These are phyloP conservation scores for Aspergillus diversus DNA, from an alignment of 495 filamentous ascomycete species.

Conservation along the genomic window DNA sequence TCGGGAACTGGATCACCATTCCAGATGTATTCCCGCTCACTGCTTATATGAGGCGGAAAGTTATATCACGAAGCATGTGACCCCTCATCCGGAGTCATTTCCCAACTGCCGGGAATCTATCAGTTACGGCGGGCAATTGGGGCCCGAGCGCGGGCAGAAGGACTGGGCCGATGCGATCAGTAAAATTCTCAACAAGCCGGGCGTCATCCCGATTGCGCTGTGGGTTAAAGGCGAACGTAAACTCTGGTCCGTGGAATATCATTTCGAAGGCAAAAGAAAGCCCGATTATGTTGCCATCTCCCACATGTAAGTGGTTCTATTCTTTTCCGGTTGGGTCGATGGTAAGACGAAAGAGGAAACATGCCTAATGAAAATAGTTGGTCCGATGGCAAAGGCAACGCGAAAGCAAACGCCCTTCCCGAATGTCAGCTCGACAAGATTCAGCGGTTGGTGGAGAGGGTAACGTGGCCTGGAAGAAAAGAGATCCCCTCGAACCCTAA, in stretches of 20 bases:
- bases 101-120: neutral
- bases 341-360: neutral
- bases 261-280: constrained; percentile 1
- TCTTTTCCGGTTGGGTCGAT: too few relatives aligned
- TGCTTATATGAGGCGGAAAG: constrained; percentile 7
- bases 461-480: constrained; percentile 15
- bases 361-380: constrained; percentile 7
- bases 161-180: constrained; percentile 9
- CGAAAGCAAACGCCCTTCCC: constrained; percentile 8
- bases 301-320: constrained; percentile 11
- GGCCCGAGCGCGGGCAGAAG: constrained; percentile 7
- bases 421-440: constrained; percentile 16
- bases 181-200: constrained; percentile 3
- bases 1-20: constrained; percentile 12
- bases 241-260: constrained; percentile 7
- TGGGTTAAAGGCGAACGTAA: constrained; percentile 2
- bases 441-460: constrained; percentile 9
- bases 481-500: neutral
- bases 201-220: constrained; percentile 12
- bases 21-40: neutral
- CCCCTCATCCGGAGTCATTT: neutral
- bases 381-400: constrained; percentile 18
- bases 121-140: constrained; percentile 6
- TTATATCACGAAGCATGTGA: constrained; percentile 7
- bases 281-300: constrained; percentile 17